Evolutionary conservation across 805 yeast species (phyloP), one percentile per base, ranked within the genome.

Genomic region (Blastobotrys chiropterorum): DNA sequence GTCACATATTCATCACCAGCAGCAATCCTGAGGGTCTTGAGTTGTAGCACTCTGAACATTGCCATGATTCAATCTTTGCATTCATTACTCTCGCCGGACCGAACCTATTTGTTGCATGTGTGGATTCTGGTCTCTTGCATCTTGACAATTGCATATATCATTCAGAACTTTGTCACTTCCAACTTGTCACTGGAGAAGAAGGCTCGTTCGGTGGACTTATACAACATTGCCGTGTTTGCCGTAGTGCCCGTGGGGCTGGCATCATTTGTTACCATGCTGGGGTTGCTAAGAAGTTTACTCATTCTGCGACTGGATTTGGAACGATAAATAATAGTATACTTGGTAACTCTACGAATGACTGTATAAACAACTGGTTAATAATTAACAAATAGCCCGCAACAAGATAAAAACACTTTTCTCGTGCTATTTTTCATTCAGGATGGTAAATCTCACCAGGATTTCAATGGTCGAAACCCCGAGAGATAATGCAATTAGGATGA

Each of bases 241-340:
- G 99, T 92, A 41, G 97, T 92, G n/a, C 99, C 99, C 0, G 89
- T 92, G 15, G 98, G 99, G 0, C 63, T 92, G 54, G 97, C 98
- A 3, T 87, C 97, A 60, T 92, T 94, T 62, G 69, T 90, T 20
- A 90, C 98, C 2, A 88, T 90, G 96, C 73, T 90, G 38, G 94
- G 90, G 0, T 70, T 92, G 39, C 70, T 92, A 15, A 71, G 98
- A 54, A 80, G 86, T 47, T 70, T 90, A 47, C 73, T 90, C 57
- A 86, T 90, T 21, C 73, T 89, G 48, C 76, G 96, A 52, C 66
- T 88, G 49, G 95, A 85, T 14, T 20, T 60, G 53, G 49, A 41
- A 19, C 42, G 42, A 39, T 16, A 21, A 42, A 11, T 42, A 42
- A 20, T 26, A 26, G 11, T 26, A 11, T 26, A 26, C 34, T 5